Base-by-base conservation (phyloP, 306 rosid species). In the Quercus bicolor region DNA sequence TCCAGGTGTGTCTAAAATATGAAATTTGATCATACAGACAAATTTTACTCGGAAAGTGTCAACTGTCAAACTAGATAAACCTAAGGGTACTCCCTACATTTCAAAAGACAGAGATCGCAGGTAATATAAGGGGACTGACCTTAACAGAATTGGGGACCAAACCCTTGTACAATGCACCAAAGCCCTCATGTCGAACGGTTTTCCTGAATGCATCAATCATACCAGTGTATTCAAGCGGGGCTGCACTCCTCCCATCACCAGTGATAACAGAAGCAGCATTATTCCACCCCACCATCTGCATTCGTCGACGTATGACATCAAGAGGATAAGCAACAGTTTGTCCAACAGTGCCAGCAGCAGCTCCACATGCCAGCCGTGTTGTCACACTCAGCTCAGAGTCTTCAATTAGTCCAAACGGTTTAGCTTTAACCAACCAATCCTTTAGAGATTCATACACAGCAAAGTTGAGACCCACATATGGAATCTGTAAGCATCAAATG, bases 281-380 rank as follows among this genome's bases (percentile, higher is more conserved):
- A 82, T 72, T 88, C 99, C 99, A 96, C 34, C 99, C 99, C 57
- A 89, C 95, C 99, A 96, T 96, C 90, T 96, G 99, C 99, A 96
- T 96, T 85, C 99, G 89, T 70, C 99, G 89, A 72, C 99, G 98
- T 82, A 96, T 93, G 72, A 96, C 99, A 77, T 96, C 99, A 81
- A 96, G 97, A 55, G 99, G 99, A 80, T 96, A 96, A n/a, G 98
- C 99, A 68, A 93, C 86, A 64, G 99, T 96, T 91, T 96, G 99
- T 75, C 99, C 99, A 2, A 93, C 80, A 43, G 98, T 93, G 77
- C 99, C 99, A 68, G 99, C 98, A 83, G 88, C 94, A 82, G 99
- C 99, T 74, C 99, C 99, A 72, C 98, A 96, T 68, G 99, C 99
- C 80, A 96, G 75, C 68, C 95, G 86, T 55, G 99, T 96, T 33